Conservation (phyloP, 2,329 filamentous ascomycete genomes). For the Aspergillus floridensis region DNA sequence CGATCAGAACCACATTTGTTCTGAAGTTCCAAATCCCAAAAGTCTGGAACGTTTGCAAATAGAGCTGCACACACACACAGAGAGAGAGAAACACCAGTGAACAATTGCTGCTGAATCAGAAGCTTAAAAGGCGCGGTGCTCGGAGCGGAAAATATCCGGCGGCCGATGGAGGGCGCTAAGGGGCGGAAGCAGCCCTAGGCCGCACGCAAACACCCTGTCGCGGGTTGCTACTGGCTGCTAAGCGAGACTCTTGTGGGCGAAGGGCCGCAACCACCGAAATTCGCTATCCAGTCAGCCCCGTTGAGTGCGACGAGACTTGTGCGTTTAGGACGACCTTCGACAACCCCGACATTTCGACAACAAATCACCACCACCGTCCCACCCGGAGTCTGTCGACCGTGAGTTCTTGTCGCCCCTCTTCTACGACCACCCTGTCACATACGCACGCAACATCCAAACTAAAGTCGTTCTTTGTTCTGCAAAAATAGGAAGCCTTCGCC, state of each 20-base stretch:
- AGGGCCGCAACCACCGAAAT: conserved; percentile 36
- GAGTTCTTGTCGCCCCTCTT: conserved; percentile 28
- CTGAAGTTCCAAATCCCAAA: background rate
- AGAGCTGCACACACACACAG: background rate
- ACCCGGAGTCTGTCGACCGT: conserved; percentile 42
- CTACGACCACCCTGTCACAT: conserved; percentile 10
- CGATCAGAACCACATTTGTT: conserved; percentile 7
- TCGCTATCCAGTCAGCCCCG: conserved; percentile 27
- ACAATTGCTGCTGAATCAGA: conserved; percentile 23
- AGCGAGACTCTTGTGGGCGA: conserved; percentile 42
- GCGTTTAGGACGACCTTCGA: conserved; percentile 35
- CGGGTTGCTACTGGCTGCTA: conserved; percentile 36
- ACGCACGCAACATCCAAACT: conserved; percentile 18
- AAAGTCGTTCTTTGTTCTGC: conserved; percentile 23
- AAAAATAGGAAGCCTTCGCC: conserved; percentile 60
- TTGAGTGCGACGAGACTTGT: conserved; percentile 29
- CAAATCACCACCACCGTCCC: conserved; percentile 35
- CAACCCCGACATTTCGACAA: conserved; percentile 43
- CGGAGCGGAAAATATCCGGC: conserved; percentile 26
- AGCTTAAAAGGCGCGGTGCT: conserved; percentile 20
- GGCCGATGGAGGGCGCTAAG: conserved; percentile 12
- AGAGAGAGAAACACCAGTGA: conserved; percentile 11
- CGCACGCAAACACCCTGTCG: conserved; percentile 21
- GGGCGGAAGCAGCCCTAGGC: conserved; percentile 36
- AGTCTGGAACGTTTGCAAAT: conserved; percentile 1